These are phyloP conservation scores for Neurospora crassa DNA, from an alignment of 2,329 filamentous ascomycete species.

Conservation along the genomic window DNA sequence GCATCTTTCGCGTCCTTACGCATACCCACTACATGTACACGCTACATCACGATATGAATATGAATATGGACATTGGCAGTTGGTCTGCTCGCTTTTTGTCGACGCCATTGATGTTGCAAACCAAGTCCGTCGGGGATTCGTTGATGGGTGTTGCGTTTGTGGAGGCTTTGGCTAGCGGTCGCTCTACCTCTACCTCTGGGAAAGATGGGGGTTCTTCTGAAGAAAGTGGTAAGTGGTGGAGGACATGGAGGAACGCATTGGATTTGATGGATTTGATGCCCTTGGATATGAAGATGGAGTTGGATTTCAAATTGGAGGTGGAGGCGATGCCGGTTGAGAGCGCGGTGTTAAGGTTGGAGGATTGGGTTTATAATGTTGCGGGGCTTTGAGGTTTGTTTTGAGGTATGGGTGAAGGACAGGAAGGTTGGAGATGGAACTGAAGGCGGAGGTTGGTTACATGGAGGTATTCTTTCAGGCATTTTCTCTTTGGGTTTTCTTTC, in stretches of 20 bases:
- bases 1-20: fast-evolving
- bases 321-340: background rate
- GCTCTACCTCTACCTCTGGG: too few relatives aligned
- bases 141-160: background rate
- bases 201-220: too few relatives aligned
- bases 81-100: background rate
- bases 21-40: background rate
- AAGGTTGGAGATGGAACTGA: too few relatives aligned
- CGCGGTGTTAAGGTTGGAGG: background rate
- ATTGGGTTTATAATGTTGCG: background rate
- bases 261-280: background rate
- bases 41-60: background rate
- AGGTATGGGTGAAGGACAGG: background rate
- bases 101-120: background rate
- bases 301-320: background rate
- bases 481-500: background rate
- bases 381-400: background rate
- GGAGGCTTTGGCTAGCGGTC: background rate
- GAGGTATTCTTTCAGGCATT: background rate
- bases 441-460: background rate
- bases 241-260: background rate
- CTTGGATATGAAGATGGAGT: background rate
- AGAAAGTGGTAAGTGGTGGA: too few relatives aligned
- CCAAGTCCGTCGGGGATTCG: fast-evolving
- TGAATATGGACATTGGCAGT: background rate